Percentiles rank a stretch among this genome's conserved stretches.
These are phyloP conservation scores for Mycena leptocephala DNA, from an alignment of 768 basidiomycete species.

Conservation along the genomic window DNA sequence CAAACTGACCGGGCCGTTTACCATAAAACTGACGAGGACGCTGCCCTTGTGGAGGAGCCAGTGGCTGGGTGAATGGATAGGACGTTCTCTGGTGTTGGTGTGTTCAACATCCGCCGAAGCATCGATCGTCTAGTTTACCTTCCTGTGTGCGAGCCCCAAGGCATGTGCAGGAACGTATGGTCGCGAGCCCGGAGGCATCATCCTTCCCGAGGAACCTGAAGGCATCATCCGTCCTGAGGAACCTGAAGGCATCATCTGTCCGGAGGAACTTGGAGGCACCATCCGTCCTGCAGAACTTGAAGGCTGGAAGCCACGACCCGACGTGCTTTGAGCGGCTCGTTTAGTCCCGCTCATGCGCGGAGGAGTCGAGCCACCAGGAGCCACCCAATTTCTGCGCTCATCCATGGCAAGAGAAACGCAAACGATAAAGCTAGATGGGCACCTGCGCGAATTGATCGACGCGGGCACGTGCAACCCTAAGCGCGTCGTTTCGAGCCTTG, in stretches of 20 bases:
- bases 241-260: background rate
- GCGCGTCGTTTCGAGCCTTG: no score
- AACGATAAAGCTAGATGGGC: background rate
- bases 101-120: background rate
- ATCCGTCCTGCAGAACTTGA: background rate
- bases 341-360: conserved; percentile 9
- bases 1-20: background rate
- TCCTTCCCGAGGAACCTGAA: background rate
- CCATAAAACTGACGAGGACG: background rate
- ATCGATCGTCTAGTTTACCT: background rate
- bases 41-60: conserved; percentile 6
- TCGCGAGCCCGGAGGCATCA: background rate
- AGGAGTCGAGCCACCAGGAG: background rate
- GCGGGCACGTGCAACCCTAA: background rate
- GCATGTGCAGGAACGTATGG: background rate
- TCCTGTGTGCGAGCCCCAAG: background rate
- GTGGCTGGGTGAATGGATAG: conserved; percentile 2
- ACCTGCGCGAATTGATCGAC: background rate
- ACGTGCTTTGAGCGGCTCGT: background rate
- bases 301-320: background rate
- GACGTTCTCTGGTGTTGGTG: background rate
- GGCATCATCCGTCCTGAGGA: background rate
- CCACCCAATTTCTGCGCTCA: background rate
- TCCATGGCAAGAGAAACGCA: background rate
- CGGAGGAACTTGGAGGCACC: background rate